Percentiles rank a stretch among this genome's conserved stretches.
These are phyloP conservation scores for Solanum lignicaule DNA, from an alignment of 257 asterid species.

Conservation along the genomic window DNA sequence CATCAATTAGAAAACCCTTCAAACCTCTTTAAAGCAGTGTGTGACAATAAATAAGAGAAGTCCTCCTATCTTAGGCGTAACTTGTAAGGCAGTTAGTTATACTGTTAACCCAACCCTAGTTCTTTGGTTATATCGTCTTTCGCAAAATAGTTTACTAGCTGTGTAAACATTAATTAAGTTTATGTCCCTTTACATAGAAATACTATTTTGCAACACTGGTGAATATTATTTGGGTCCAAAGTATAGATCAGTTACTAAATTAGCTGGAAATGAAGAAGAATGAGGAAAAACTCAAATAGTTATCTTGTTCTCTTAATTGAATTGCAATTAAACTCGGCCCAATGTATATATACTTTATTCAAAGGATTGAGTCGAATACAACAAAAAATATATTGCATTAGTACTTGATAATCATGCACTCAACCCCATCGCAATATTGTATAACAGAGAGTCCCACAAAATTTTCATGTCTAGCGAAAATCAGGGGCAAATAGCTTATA, in stretches of 20 bases:
- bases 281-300: background rate
- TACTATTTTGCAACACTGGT: background rate
- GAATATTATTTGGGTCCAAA: background rate
- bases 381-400: background rate
- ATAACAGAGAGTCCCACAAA: too few relatives aligned
- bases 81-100: background rate
- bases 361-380: background rate
- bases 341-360: background rate
- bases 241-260: background rate
- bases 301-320: background rate
- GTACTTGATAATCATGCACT: background rate
- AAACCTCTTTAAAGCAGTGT: background rate
- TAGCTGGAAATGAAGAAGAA: background rate
- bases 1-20: background rate
- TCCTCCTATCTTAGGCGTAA: background rate
- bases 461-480: background rate
- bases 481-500: constrained; percentile 8
- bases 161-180: background rate
- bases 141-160: background rate
- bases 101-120: background rate
- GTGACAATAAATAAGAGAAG: background rate
- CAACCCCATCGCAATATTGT: background rate
- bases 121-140: background rate
- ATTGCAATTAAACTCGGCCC: background rate
- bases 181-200: background rate